Percentiles rank a stretch among this genome's conserved stretches.
Evolutionary conservation across 345 rosid species (phyloP).

Genomic region (Bruguiera gymnorhiza): DNA sequence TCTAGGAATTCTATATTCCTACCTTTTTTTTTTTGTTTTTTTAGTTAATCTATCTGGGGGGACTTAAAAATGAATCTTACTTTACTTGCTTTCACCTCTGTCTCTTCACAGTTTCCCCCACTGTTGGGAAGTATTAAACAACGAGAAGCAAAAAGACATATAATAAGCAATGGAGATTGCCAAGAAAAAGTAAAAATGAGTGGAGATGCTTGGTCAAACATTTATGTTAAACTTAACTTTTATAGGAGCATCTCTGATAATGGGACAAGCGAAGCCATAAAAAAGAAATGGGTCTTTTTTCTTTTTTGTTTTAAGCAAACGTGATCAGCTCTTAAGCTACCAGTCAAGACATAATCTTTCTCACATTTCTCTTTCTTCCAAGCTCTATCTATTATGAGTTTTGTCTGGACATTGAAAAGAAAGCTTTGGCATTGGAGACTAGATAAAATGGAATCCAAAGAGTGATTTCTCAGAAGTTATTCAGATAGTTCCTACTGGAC

Average conservation of each 20-base stretch:
- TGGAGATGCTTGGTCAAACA: constrained; percentile 35
- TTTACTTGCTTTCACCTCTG: constrained; percentile 27
- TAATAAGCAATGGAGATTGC: background rate
- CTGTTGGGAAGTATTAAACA: constrained; percentile 18
- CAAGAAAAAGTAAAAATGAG: constrained; percentile 2
- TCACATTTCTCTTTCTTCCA: background rate
- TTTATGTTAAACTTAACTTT: constrained; percentile 31
- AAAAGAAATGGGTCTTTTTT: constrained; percentile 19
- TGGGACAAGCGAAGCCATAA: constrained; percentile 25
- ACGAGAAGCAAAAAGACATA: constrained; percentile 3
- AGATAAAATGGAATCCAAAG: constrained; percentile 31
- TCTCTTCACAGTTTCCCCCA: constrained; percentile 22
- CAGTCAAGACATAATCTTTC: constrained; percentile 25
- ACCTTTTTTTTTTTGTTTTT: background rate
- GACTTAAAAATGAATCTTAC: constrained; percentile 16
- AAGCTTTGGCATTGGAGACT: constrained; percentile 19
- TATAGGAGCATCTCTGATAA: constrained; percentile 27
- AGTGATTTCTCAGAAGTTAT: constrained; percentile 27
- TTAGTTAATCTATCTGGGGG: background rate
- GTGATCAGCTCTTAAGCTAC: constrained; percentile 12
- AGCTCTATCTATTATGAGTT: constrained; percentile 4
- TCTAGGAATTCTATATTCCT: constrained; percentile 20
- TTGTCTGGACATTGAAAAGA: background rate
- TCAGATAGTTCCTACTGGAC: constrained; percentile 9
- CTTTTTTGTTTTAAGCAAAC: background rate